phyloP scores from a whole-genome alignment of 306 rosid genomes.

The Medicago lupulina region DNA sequence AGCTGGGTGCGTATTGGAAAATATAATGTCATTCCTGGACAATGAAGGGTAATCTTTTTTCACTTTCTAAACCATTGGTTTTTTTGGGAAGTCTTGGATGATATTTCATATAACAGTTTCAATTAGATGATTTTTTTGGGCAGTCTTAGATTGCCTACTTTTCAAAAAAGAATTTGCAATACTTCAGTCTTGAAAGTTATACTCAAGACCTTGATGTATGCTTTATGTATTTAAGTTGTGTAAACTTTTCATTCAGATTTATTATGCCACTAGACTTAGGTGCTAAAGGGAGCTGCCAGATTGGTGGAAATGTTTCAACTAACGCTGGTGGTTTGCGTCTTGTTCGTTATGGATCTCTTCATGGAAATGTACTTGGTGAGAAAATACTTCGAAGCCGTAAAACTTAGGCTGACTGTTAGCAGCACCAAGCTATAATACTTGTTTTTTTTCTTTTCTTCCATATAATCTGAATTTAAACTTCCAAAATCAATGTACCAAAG shows the following conservation, averaged over 20 bases:
- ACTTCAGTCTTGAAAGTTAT: slow-evolving; percentile 18
- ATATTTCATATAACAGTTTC: slow-evolving; percentile 17
- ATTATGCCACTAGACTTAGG: slow-evolving; percentile 99
- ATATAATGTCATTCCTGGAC: slow-evolving; percentile 80
- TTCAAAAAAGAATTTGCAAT: slow-evolving; percentile 27
- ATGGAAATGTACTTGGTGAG: slow-evolving; percentile 90
- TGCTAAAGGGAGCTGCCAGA: slow-evolving; percentile 99
- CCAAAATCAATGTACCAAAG: slow-evolving; percentile 7
- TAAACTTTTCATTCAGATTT: slow-evolving; percentile 82
- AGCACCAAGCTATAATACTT: not conserved
- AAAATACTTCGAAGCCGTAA: slow-evolving; percentile 19
- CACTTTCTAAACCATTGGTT: not conserved
- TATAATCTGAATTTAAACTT: slow-evolving; percentile 28
- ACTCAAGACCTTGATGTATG: slow-evolving; percentile 31
- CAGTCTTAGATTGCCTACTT: slow-evolving; percentile 8
- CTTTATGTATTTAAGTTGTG: slow-evolving; percentile 46
- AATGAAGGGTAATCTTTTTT: slow-evolving; percentile 76
- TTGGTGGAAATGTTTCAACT: slow-evolving; percentile 96
- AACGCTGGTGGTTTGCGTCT: slow-evolving; percentile 99
- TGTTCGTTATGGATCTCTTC: slow-evolving; percentile 94
- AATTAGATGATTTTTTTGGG: not conserved
- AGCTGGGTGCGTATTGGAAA: slow-evolving; percentile 97
- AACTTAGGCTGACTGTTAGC: slow-evolving; percentile 11
- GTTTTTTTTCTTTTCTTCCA: slow-evolving; percentile 30
- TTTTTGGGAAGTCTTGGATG: not conserved